Base-by-base conservation (phyloP, 2,329 filamentous ascomycete genomes). In the Epichloe coenophiala region DNA sequence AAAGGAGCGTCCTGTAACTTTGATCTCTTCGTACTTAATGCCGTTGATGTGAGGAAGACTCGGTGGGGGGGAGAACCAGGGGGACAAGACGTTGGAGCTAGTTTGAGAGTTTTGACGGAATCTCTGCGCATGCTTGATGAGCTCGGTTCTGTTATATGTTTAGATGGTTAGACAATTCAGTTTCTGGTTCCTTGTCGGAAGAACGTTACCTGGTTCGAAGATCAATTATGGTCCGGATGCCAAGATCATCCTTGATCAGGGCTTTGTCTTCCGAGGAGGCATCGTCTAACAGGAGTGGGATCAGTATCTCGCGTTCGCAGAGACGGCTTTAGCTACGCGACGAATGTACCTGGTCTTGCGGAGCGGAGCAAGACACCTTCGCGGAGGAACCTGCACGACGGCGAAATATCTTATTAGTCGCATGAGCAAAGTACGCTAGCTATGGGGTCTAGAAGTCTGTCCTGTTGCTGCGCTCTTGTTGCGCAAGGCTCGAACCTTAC, bases 141-240 rank as follows among this genome's bases (percentile, higher is more conserved):
- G 84, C 65, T 91, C 87, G 21, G 86, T 88, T 57, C 83, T 86
- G 43, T 35, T 9, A 4, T 6, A 35, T 19, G 13, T 4, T 8
- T 11, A 13, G 17, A 31, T 5, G 15, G n/a, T 44, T 3, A 11
- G 15, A n/a, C 15, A 27, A 8, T 7, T 35, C n/a, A 13, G 6
- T 13, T 3, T 17, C 27, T 33, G n/a, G 23, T 44, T 44, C 8
- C 31, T 31, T 31, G 31, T 31, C 31, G 9, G 31, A 31, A 31
- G 31, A 11, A 31, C 9, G 9, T 31, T 73, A 87, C 80, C 83
- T 80, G 54, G 88, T 87, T 51, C 89, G 78, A 11, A 95, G 71
- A 68, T 95, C 89, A 53, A 95, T 76, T 40, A 95, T 77, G 2
- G 81, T 87, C 56, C 74, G 78, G 55, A 95, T 77, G 21, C 77